Evolutionary conservation across 2,329 filamentous ascomycete genomes (phyloP).

Genomic region (Colletotrichum echinochloae): DNA sequence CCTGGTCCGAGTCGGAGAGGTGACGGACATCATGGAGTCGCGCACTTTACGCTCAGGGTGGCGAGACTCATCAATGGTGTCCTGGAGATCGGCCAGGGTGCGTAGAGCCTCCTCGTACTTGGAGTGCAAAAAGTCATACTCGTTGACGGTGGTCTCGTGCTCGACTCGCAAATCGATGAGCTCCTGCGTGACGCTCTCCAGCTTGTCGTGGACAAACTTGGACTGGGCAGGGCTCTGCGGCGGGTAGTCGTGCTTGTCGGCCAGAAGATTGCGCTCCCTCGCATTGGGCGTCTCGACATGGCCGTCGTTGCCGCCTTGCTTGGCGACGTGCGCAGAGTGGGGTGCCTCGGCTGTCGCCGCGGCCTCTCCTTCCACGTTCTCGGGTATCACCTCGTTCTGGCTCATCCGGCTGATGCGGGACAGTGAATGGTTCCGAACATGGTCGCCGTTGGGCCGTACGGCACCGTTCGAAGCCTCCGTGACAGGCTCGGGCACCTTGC

Average conservation of each 20-base stretch:
- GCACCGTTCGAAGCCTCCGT: slow-evolving; percentile 54
- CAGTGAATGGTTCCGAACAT: slow-evolving; percentile 61
- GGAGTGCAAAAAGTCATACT: slow-evolving; percentile 83
- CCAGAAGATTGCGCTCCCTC: slow-evolving; percentile 30
- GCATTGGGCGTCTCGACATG: slow-evolving; percentile 26
- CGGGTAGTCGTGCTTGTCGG: slow-evolving; percentile 53
- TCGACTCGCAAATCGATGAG: slow-evolving; percentile 90
- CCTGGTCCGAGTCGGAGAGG: slow-evolving; percentile 64
- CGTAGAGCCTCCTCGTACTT: slow-evolving; percentile 94
- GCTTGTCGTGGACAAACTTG: slow-evolving; percentile 89
- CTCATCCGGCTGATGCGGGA: slow-evolving; percentile 61
- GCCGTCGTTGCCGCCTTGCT: slow-evolving; percentile 27
- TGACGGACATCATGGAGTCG: slow-evolving; percentile 67
- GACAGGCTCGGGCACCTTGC: slow-evolving; percentile 55
- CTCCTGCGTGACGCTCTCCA: slow-evolving; percentile 91
- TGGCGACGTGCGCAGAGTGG: slow-evolving; percentile 45
- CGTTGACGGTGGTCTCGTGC: slow-evolving; percentile 84
- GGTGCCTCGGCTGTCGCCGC: slow-evolving; percentile 25
- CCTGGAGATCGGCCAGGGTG: slow-evolving; percentile 85
- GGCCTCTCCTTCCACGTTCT: slow-evolving; percentile 60
- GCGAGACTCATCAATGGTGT: slow-evolving; percentile 82
- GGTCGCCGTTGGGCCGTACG: slow-evolving; percentile 60
- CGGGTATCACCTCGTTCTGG: slow-evolving; percentile 66
- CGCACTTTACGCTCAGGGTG: slow-evolving; percentile 67
- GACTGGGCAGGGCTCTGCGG: slow-evolving; percentile 81